Evolutionary conservation across 179 eudicot species (phyloP).

Genomic region (Silene coronaria): DNA sequence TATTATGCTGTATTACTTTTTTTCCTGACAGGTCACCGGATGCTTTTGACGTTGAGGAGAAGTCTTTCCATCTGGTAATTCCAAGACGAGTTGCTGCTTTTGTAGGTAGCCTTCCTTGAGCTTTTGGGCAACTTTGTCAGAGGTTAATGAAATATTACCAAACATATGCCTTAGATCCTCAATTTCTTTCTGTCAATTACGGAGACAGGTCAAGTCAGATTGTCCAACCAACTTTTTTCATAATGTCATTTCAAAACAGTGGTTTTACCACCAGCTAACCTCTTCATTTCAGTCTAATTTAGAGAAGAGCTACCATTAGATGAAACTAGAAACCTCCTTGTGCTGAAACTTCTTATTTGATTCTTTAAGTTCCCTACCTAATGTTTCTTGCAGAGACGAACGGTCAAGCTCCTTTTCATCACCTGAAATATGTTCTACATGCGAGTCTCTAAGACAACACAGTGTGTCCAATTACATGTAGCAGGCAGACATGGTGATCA

Average conservation of each 20-base stretch:
- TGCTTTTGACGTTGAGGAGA: too few relatives aligned
- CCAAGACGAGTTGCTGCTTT: conserved; percentile 23
- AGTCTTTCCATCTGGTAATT: too few relatives aligned
- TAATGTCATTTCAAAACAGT: conserved; percentile 79
- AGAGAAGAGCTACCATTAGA: not conserved
- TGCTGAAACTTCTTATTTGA: conserved; percentile 76
- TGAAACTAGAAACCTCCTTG: conserved; percentile 58
- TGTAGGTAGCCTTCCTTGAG: conserved; percentile 92
- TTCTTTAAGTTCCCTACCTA: conserved; percentile 83
- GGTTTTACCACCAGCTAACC: conserved; percentile 51
- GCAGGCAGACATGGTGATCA: not conserved
- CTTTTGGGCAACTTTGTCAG: conserved; percentile 79
- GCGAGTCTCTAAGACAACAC: not conserved
- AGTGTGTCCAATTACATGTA: not conserved
- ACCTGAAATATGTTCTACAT: conserved; percentile 29
- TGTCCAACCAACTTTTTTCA: too few relatives aligned
- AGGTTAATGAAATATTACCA: conserved; percentile 54
- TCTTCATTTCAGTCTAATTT: conserved; percentile 88
- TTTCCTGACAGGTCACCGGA: too few relatives aligned
- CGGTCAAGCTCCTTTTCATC: conserved; percentile 65
- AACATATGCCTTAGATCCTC: conserved; percentile 70
- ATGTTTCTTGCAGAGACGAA: conserved; percentile 76
- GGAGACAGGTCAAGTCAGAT: too few relatives aligned
- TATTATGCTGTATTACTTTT: too few relatives aligned
- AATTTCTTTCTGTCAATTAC: conserved; percentile 96